phyloP scores from a whole-genome alignment of 176 grass and related monocot genomes.

The Miscanthus lutarioriparius region DNA sequence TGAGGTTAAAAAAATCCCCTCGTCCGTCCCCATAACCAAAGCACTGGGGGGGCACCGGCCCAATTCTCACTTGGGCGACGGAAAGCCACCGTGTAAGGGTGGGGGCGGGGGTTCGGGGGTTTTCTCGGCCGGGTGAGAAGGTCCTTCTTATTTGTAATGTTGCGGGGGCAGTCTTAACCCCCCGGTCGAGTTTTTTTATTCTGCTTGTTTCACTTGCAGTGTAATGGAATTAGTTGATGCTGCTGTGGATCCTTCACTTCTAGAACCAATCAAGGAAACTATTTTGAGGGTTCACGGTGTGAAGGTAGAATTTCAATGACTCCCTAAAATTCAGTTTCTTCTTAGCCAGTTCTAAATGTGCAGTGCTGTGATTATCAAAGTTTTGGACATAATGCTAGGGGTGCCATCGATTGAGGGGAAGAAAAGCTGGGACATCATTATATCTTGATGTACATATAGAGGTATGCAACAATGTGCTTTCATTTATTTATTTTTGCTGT shows the following conservation, averaged over 20 bases:
- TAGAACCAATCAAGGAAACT: conserved; percentile 81
- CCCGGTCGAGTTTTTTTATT: too few species aligned
- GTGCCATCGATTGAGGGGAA: conserved; percentile 88
- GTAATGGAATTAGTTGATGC: conserved; percentile 89
- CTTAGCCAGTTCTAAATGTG: not conserved
- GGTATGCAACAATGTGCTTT: conserved; percentile 47
- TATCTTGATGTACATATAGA: conserved; percentile 98
- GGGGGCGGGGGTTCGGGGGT: too few species aligned
- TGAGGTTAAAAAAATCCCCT: too few species aligned
- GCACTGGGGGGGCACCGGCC: too few species aligned
- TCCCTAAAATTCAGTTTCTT: conserved; percentile 15
- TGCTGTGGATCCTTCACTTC: conserved; percentile 65
- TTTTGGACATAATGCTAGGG: conserved; percentile 55
- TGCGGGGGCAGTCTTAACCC: too few species aligned
- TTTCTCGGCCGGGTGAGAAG: too few species aligned
- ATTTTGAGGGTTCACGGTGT: conserved; percentile 91
- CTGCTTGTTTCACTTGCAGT: conserved; percentile 44
- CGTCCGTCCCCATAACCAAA: too few species aligned
- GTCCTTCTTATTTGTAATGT: too few species aligned
- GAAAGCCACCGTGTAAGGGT: too few species aligned
- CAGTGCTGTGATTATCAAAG: not conserved
- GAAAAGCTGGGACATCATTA: conserved; percentile 90
- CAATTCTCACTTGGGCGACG: too few species aligned
- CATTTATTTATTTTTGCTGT: conserved; percentile 23
- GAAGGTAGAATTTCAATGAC: conserved; percentile 60